These are phyloP conservation scores for Phaeoacremonium minimum DNA, from an alignment of 2,329 filamentous ascomycete genomes.

Conservation along the genomic window DNA sequence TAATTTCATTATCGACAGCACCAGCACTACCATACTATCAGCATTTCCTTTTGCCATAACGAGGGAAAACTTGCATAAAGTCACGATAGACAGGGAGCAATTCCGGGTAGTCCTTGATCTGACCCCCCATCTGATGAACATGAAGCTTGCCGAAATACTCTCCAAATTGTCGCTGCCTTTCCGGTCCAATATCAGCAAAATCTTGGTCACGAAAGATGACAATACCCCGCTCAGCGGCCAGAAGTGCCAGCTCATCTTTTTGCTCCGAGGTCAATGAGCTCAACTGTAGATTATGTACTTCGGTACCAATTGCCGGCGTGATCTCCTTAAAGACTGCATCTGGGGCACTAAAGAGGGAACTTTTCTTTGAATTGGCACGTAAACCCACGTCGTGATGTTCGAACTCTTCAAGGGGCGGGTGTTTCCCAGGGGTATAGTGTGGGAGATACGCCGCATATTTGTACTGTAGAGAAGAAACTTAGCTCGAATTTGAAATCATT, in stretches of 20 bases:
- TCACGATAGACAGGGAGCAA: constrained; percentile 33
- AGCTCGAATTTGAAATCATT: neutral
- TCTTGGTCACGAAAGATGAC: constrained; percentile 39
- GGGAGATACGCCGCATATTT: constrained; percentile 25
- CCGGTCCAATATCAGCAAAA: constrained; percentile 23
- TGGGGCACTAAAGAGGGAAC: constrained; percentile 4
- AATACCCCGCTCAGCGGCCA: constrained; percentile 35
- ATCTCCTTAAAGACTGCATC: constrained; percentile 8
- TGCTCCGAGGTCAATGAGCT: constrained; percentile 26
- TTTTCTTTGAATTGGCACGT: constrained; percentile 6
- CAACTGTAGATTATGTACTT: constrained; percentile 15
- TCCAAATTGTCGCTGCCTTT: constrained; percentile 33
- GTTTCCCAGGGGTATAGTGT: constrained; percentile 14
- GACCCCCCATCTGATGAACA: constrained; percentile 38
- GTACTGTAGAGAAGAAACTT: constrained; percentile 14
- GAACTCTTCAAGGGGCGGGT: constrained; percentile 9
- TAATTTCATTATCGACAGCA: constrained; percentile 17
- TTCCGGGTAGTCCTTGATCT: constrained; percentile 34
- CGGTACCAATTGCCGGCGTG: constrained; percentile 12
- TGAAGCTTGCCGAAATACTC: constrained; percentile 38
- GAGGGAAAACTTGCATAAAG: constrained; percentile 32
- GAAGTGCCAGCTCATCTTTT: constrained; percentile 38
- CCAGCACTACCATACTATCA: too few relatives aligned
- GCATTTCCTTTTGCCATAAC: too few relatives aligned
- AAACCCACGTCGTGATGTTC: constrained; percentile 8